Evolutionary conservation across 129 eudicot species (phyloP).

Genomic region (Arctium minus): DNA sequence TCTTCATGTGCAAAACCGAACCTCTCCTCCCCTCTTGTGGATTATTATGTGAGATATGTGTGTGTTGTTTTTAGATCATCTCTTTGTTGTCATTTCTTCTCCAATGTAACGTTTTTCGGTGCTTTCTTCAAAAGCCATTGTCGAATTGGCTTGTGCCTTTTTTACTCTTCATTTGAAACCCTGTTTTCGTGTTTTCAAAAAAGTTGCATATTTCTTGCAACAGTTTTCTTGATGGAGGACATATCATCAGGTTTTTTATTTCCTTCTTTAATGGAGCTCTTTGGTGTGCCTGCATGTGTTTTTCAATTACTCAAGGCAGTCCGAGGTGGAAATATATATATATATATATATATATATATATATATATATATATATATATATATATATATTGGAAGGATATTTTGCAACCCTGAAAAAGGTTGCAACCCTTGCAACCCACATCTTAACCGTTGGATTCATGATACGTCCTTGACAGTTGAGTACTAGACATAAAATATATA

Average conservation of each 20-base stretch:
- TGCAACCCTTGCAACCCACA: too few relatives aligned
- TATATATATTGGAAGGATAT: too few relatives aligned
- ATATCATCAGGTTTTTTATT: conserved; percentile 27
- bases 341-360: too few relatives aligned
- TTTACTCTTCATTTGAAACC: conserved; percentile 9
- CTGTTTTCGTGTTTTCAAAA: conserved; percentile 20
- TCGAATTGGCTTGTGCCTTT: conserved; percentile 28
- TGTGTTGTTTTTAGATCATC: conserved; percentile 34
- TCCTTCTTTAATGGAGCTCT: conserved; percentile 18
- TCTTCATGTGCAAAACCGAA: conserved; percentile 37
- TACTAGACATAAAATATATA: too few relatives aligned
- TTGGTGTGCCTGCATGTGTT: conserved; percentile 37
- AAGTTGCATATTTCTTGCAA: conserved; percentile 28
- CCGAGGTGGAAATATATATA: too few relatives aligned
- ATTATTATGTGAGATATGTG: conserved; percentile 46
- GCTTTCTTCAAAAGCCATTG: conserved; percentile 41
- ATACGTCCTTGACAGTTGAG: too few relatives aligned
- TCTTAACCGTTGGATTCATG: too few relatives aligned
- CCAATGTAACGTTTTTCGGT: conserved; percentile 19
- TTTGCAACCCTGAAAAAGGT: too few relatives aligned
- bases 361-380: too few relatives aligned
- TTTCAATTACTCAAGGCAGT: neutral
- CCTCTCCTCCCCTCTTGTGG: neutral
- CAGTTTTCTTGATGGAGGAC: conserved; percentile 34
- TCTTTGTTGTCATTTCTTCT: conserved; percentile 19